Base-by-base conservation (phyloP, 2,329 filamentous ascomycete species). In the Pseudomassariella vexata region DNA sequence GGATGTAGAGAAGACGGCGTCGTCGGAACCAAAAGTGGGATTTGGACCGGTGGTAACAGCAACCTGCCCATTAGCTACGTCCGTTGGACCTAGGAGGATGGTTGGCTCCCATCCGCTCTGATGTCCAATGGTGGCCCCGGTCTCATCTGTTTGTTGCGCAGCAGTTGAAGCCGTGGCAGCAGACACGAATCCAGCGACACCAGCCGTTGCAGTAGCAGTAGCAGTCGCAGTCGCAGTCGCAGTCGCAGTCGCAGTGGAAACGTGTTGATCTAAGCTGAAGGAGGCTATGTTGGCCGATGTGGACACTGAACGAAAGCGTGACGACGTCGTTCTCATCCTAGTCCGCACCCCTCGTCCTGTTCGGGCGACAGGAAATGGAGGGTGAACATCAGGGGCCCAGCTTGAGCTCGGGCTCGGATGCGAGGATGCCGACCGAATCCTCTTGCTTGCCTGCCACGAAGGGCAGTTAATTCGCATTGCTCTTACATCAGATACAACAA, bases 381-480 rank as follows among this genome's bases (percentile, higher is more conserved):
- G n/a, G n/a, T n/a, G n/a, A n/a, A n/a, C n/a, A n/a, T n/a, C n/a
- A n/a, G n/a, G n/a, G n/a, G n/a, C n/a, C n/a, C n/a, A n/a, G n/a
- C n/a, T n/a, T n/a, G n/a, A n/a, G n/a, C n/a, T n/a, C n/a, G n/a
- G n/a, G n/a, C n/a, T n/a, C n/a, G n/a, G 23, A 26, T 26, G 31
- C n/a, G 24, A 33, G 14, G 24, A 33, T 15, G n/a, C 24, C 24
- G 31, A 24, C 18, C 31, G 31, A 33, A 19, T 19, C 31, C 31
- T 33, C 24, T 33, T 33, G 21, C 31, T 27, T 19, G 9, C 23
- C 24, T 28, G 17, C 23, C 16, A 17, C 24, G 11, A 21, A 14
- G 14, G 15, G n/a, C 18, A 20, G 31, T 33, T 23, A 33, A 26
- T 19, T 18, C 8, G 17, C 24, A 18, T 19, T 14, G 6, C n/a